Conservation (phyloP, 768 basidiomycete species). For the Glaciozyma martinii region DNA sequence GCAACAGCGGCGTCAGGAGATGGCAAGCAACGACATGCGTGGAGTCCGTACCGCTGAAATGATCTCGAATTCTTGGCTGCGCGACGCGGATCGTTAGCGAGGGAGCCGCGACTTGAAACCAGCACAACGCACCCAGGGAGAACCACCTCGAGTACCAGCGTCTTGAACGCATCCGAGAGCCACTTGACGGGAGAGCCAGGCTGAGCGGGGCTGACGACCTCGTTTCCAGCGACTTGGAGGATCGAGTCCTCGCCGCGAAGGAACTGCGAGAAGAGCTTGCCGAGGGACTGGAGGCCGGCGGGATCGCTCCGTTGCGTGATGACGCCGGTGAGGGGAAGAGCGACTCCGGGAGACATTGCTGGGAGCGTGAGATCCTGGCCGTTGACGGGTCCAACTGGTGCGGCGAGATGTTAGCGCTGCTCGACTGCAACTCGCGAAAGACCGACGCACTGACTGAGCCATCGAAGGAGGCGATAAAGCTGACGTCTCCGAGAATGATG, state of each 20-base stretch:
- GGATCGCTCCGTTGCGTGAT: constrained; percentile 17
- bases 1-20: not conserved
- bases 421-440: not conserved
- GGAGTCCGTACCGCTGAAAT: constrained; percentile 9
- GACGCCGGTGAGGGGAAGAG: constrained; percentile 45
- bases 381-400: constrained; percentile 54
- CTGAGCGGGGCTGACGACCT: constrained; percentile 52
- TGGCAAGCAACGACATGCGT: too few relatives aligned
- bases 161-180: constrained; percentile 61
- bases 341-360: constrained; percentile 44
- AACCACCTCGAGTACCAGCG: constrained; percentile 52
- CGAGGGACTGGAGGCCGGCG: constrained; percentile 46
- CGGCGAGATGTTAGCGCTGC: constrained; percentile 14
- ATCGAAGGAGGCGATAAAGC: constrained; percentile 56
- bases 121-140: constrained; percentile 53
- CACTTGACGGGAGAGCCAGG: constrained; percentile 45
- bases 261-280: constrained; percentile 58
- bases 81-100: not conserved
- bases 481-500: constrained; percentile 55
- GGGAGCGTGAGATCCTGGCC: constrained; percentile 50
- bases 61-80: constrained; percentile 41
- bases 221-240: constrained; percentile 51
- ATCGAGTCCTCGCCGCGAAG: constrained; percentile 50
- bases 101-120: not conserved
- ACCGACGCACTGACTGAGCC: constrained; percentile 30